phyloP scores from a whole-genome alignment of 495 filamentous ascomycete genomes.

The Friedmanniomyces simplex region DNA sequence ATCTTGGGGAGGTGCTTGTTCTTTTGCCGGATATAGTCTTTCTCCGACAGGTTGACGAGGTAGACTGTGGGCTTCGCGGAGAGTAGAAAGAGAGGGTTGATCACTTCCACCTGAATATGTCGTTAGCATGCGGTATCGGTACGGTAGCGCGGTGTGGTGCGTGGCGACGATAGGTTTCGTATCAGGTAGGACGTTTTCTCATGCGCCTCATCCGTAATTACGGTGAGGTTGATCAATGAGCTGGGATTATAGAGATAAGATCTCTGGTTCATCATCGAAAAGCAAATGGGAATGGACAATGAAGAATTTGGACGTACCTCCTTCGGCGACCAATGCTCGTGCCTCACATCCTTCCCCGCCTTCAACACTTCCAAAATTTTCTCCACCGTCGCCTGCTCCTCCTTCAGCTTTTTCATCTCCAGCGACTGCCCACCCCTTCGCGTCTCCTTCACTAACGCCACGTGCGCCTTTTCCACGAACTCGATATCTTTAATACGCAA shows the following conservation, averaged over 20 bases:
- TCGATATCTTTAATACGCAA: conserved; percentile 97
- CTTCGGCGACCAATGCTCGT: conserved; percentile 81
- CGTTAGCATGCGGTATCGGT: neutral
- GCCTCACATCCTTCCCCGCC: conserved; percentile 82
- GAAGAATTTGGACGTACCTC: conserved; percentile 60
- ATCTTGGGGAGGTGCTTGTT: conserved; percentile 97
- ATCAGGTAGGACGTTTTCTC: conserved; percentile 64
- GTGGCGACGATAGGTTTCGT: neutral
- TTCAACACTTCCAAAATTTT: conserved; percentile 74
- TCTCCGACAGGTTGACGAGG: conserved; percentile 93
- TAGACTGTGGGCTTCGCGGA: conserved; percentile 96
- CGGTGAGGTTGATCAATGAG: conserved; percentile 81
- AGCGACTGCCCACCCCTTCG: conserved; percentile 87
- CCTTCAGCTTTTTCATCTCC: conserved; percentile 95
- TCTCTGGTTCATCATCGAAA: conserved; percentile 96
- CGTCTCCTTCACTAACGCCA: conserved; percentile 84
- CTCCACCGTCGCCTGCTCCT: conserved; percentile 87
- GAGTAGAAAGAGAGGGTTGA: conserved; percentile 92
- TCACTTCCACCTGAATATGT: conserved; percentile 69
- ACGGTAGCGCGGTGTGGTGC: neutral
- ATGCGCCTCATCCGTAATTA: conserved; percentile 63
- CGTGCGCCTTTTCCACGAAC: conserved; percentile 91
- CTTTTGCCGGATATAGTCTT: conserved; percentile 96
- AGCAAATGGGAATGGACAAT: conserved; percentile 17
- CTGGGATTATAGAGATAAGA: conserved; percentile 96